phyloP scores from a whole-genome alignment of 257 asterid species.

The Mitragyna speciosa region DNA sequence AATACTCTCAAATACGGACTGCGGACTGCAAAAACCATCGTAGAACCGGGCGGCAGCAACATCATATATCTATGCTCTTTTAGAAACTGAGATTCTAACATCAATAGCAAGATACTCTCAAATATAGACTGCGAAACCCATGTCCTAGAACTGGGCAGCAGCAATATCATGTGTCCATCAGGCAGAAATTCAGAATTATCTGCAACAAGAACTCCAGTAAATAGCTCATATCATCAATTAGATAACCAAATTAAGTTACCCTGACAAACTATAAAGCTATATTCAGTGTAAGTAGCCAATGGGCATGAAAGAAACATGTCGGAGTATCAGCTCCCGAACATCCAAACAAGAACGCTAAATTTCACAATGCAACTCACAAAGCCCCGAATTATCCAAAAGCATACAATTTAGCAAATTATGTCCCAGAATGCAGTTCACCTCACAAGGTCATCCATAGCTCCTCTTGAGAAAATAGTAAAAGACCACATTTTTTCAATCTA shows the following conservation, averaged over 20 bases:
- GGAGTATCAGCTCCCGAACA: neutral
- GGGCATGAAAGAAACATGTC: neutral
- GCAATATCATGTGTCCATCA: neutral
- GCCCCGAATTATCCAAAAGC: neutral
- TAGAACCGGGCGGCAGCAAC: neutral
- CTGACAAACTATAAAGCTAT: neutral
- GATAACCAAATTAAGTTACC: neutral
- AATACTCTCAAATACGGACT: neutral
- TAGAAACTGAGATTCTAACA: neutral
- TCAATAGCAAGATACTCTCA: neutral
- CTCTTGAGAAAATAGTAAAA: neutral
- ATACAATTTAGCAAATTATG: neutral
- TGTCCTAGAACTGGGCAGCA: neutral
- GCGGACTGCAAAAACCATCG: neutral
- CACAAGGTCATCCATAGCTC: neutral
- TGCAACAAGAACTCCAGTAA: neutral
- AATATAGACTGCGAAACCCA: neutral
- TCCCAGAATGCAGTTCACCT: neutral
- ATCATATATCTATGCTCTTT: neutral
- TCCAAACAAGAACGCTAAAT: neutral
- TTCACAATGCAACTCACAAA: neutral
- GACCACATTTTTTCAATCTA: neutral
- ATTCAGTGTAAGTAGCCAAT: neutral
- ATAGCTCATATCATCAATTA: neutral
- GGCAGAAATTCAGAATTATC: neutral